Evolutionary conservation across 345 rosid genomes (phyloP).

Genomic region (Geranium brycei): DNA sequence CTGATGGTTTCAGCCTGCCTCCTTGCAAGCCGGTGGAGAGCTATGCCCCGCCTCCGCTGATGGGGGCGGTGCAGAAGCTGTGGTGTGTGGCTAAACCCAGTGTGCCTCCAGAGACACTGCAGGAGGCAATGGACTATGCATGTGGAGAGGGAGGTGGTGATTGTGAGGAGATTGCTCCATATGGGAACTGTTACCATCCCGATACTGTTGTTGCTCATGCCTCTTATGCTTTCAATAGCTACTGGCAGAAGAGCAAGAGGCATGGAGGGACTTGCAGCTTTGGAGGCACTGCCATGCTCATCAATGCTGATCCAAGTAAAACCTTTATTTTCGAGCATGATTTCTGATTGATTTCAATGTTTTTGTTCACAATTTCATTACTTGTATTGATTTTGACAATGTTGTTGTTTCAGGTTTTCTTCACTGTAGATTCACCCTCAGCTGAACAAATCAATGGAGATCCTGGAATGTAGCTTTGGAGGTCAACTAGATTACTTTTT

Average conservation of each 20-base stretch:
- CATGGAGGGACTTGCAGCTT: slow-evolving; percentile 49
- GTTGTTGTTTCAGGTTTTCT: slow-evolving; percentile 43
- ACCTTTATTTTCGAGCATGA: not conserved
- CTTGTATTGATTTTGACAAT: not conserved
- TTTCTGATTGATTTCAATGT: not conserved
- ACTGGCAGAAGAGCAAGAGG: slow-evolving; percentile 61
- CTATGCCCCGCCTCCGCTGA: slow-evolving; percentile 20
- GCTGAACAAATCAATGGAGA: slow-evolving; percentile 17
- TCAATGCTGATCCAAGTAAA: slow-evolving; percentile 58
- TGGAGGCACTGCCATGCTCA: slow-evolving; percentile 70
- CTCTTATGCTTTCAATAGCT: slow-evolving; percentile 59
- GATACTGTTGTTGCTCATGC: slow-evolving; percentile 54
- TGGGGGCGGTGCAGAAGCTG: slow-evolving; percentile 22
- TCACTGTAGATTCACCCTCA: slow-evolving; percentile 44
- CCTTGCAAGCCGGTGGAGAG: slow-evolving; percentile 27
- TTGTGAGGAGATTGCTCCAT: slow-evolving; percentile 43
- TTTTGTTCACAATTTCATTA: not conserved
- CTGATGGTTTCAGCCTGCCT: slow-evolving; percentile 24
- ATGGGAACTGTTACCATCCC: slow-evolving; percentile 51
- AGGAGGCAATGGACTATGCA: slow-evolving; percentile 57
- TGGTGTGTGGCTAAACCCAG: slow-evolving; percentile 76
- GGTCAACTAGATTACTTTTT: too few relatives aligned
- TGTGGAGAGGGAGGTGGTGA: slow-evolving; percentile 61
- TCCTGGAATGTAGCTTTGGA: too few relatives aligned
- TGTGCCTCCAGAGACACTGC: slow-evolving; percentile 48